A percentile compares a stretch with the other conserved stretches of the same genome.
Evolutionary conservation across 768 basidiomycete genomes (phyloP).

Genomic region (Antrodiella citrinella): DNA sequence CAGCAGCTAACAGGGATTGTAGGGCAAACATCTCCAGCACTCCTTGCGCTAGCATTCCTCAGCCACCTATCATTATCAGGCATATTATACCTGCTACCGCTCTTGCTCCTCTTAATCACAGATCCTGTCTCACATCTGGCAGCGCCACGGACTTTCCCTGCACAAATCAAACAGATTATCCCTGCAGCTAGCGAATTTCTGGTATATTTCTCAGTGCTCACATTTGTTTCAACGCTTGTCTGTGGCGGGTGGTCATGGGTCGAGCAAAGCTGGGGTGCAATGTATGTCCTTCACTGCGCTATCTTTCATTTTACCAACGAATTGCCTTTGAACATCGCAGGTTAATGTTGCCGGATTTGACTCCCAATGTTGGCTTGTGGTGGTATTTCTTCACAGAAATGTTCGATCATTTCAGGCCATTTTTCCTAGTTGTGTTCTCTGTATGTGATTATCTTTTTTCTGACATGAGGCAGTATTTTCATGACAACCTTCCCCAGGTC

Average conservation of each 20-base stretch:
- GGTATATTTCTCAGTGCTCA: constrained; percentile 40
- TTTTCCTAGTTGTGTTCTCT: constrained; percentile 92
- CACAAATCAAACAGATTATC: neutral
- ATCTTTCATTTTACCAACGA: neutral
- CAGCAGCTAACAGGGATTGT: neutral
- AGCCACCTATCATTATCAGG: constrained; percentile 70
- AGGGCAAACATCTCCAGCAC: constrained; percentile 53
- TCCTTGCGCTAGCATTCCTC: constrained; percentile 64
- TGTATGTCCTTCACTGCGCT: constrained; percentile 33
- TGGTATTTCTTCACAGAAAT: constrained; percentile 99
- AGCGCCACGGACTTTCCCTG: constrained; percentile 36
- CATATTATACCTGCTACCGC: constrained; percentile 54
- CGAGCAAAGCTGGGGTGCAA: constrained; percentile 76
- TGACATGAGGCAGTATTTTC: neutral
- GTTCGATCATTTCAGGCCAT: constrained; percentile 95
- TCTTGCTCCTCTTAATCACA: constrained; percentile 57
- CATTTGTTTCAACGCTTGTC: constrained; percentile 43
- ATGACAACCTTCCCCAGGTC: constrained; percentile 33
- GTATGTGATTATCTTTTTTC: constrained; percentile 35
- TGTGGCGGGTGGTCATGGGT: constrained; percentile 65
- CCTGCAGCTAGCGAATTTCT: constrained; percentile 34
- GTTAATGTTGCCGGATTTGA: constrained; percentile 76
- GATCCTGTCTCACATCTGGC: constrained; percentile 62
- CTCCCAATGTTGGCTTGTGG: constrained; percentile 91
- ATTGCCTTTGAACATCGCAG: constrained; percentile 35